These are phyloP conservation scores for Fusarium dimerum DNA, from an alignment of 2,329 filamentous ascomycete species.

Conservation along the genomic window DNA sequence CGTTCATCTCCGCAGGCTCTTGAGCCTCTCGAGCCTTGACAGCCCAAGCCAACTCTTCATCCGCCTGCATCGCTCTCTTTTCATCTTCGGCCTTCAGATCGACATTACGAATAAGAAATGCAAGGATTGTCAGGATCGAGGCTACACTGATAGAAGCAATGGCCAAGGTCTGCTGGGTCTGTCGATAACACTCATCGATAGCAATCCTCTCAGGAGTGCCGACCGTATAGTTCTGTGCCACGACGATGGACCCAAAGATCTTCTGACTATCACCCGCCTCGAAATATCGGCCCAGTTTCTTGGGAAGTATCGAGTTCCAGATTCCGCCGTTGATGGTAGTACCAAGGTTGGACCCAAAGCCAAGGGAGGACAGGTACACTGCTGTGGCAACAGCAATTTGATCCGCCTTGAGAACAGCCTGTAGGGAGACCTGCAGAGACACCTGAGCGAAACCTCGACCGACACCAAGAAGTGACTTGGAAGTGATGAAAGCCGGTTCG, in stretches of 20 bases:
- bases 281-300: constrained; percentile 10
- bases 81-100: constrained; percentile 15
- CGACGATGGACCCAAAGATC: constrained; percentile 17
- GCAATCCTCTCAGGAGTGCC: constrained; percentile 8
- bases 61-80: constrained; percentile 14
- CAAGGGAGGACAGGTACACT: constrained; percentile 15
- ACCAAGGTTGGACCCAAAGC: constrained; percentile 18
- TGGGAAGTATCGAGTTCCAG: constrained; percentile 18
- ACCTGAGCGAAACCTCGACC: constrained; percentile 17
- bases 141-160: constrained; percentile 18
- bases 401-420: constrained; percentile 13
- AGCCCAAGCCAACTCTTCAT: constrained; percentile 19
- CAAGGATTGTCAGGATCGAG: constrained; percentile 1
- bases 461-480: constrained; percentile 16
- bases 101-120: constrained; percentile 7
- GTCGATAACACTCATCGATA: constrained; percentile 11
- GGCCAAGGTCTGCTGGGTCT: constrained; percentile 17
- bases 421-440: constrained; percentile 4
- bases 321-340: constrained; percentile 17
- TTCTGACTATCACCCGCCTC: constrained; percentile 4
- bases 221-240: constrained; percentile 8
- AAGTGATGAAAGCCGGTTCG: constrained; percentile 14
- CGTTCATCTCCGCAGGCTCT: not conserved
- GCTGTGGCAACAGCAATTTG: constrained; percentile 18
- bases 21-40: constrained; percentile 13